Evolutionary conservation across 352 stramenopile species (phyloP), one percentile per base, ranked within the genome.

Genomic region (Nothophytophthora sp.): DNA sequence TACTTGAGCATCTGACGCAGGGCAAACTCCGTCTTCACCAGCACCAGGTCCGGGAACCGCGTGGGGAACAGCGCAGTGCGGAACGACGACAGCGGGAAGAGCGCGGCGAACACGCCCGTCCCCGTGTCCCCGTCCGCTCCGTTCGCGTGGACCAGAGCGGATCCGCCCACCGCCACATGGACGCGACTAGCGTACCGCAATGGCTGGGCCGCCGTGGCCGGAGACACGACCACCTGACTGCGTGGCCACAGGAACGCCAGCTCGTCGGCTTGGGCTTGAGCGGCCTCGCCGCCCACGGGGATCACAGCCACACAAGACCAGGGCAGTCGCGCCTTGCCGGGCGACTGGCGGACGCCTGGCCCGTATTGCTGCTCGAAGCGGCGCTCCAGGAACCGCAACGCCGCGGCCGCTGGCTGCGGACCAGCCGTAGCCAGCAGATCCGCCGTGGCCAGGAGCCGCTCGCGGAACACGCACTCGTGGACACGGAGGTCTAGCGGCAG

Each of bases 231-330:
- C 1, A 87, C 61, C 55, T 78, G 72, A 56, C 72, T 81, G 7
- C 76, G 71, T 3, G 79, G 76, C 45, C 83, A 73, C 27, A 88
- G 43, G 47, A 82, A 70, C 27, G 74, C 63, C 47, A 90, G 23
- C n/a, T 86, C 61, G 15, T 46, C 36, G 10, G 77, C 70, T 42
- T 73, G 50, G 11, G 54, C 32, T 11, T 51, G 60, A 7, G 63
- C 52, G 27, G 55, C 56, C 18, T 63, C 60, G 40, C 50, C 52
- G 23, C 55, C 47, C 2, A 68, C 79, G 5, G 73, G 61, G 0
- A 86, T 73, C 22, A 90, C 60, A 0, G 76, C 70, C 15, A 87
- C 63, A 45, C 76, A 90, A n/a, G 71, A 80, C 79, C 75, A 84
- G 0, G 70, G 73, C 6, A 81, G 46, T 15, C 73, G 65, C 11